Base-by-base conservation (phyloP, 352 stramenopile genomes). In the Hyphochytrium catenoides region DNA sequence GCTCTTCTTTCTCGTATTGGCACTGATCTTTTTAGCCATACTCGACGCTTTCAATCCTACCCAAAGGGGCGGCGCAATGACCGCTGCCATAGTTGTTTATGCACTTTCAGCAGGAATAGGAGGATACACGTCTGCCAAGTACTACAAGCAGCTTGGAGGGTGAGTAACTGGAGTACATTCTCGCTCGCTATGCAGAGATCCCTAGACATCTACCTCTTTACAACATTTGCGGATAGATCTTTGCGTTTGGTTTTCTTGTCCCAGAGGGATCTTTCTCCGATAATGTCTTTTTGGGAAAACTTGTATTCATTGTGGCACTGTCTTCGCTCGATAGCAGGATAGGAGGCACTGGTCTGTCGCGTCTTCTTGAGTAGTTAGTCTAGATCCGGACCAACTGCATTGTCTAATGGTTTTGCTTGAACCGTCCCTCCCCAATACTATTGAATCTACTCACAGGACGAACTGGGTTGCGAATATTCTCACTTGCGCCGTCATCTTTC, bases 391-490 rank as follows among this genome's bases (percentile, higher is more conserved):
- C n/a, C n/a, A n/a, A n/a, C n/a, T n/a, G n/a, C n/a, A n/a, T n/a
- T n/a, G n/a, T n/a, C n/a, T n/a, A n/a, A n/a, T n/a, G n/a, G n/a
- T n/a, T n/a, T n/a, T n/a, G n/a, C n/a, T n/a, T n/a, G n/a, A n/a
- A n/a, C n/a, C n/a, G n/a, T n/a, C n/a, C n/a, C n/a, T n/a, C n/a
- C n/a, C n/a, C n/a, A n/a, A n/a, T n/a, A n/a, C n/a, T n/a, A n/a
- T n/a, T n/a, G n/a, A n/a, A n/a, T n/a, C 5, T 19, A 17, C n/a
- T 3, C 2, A 25, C 32, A 50, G 48, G 4, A 71, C 86, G 34
- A 68, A 77, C 23, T 97, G 88, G 86, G 82, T 93, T 11, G 88
- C 74, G 60, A 95, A 92, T 57, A 86, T 90, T 25, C 44, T 95
- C 22, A 48, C 91, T 18, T 81, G 65, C 8, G 75, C 88, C 34